Evolutionary conservation across 495 filamentous ascomycete genomes (phyloP).

Genomic region (Astrothelium macrocarpum): DNA sequence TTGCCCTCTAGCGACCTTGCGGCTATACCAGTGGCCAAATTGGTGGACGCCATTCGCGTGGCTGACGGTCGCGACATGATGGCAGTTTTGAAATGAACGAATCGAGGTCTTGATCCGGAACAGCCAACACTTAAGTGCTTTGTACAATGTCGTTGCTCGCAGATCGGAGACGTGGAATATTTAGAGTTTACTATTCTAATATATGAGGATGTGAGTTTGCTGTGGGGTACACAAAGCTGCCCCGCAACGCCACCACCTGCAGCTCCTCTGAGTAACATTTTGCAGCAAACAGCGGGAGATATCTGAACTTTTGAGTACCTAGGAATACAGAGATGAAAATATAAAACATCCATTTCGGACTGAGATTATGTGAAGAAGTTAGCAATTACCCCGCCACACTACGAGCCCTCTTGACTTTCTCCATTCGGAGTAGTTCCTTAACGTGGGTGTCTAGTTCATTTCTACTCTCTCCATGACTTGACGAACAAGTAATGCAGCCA

Average conservation of each 20-base stretch:
- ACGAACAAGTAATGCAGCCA: too few relatives aligned
- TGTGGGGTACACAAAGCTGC: not conserved
- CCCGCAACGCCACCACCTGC: not conserved
- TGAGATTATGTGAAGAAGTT: too few relatives aligned
- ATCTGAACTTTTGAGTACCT: too few relatives aligned
- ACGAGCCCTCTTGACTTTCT: too few relatives aligned
- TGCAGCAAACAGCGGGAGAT: not conserved
- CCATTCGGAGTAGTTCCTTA: too few relatives aligned
- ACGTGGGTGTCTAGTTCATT: too few relatives aligned
- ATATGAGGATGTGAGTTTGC: not conserved
- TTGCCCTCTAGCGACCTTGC: constrained; percentile 27
- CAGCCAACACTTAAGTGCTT: not conserved
- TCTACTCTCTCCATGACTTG: too few relatives aligned
- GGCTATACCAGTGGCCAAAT: constrained; percentile 12
- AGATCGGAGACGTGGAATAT: not conserved
- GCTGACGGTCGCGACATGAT: constrained; percentile 20
- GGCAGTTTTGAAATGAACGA: not conserved
- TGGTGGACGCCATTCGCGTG: constrained; percentile 20
- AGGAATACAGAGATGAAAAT: too few relatives aligned
- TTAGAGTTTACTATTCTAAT: not conserved
- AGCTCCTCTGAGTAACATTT: not conserved
- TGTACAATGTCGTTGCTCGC: not conserved
- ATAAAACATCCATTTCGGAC: too few relatives aligned
- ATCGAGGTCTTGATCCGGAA: not conserved
- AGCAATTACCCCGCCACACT: too few relatives aligned